phyloP scores from a whole-genome alignment of 257 asterid genomes.

The Rubia yunnanensis region DNA sequence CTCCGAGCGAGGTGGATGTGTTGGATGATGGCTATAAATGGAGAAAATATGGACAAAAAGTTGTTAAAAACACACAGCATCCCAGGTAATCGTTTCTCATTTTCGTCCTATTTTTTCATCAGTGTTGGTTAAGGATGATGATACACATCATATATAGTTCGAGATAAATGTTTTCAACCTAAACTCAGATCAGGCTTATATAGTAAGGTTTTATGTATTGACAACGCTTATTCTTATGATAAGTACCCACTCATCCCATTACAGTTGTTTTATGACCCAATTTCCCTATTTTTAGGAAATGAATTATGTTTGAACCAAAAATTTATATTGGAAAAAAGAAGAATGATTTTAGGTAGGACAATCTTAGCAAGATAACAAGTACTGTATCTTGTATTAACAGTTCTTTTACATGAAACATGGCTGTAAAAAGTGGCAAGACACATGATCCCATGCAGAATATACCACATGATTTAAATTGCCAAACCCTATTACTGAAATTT shows the following conservation, averaged over 20 bases:
- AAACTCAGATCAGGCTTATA: background rate
- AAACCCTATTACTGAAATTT: constrained; percentile 14
- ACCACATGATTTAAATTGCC: background rate
- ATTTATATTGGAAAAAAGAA: no score
- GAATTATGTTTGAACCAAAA: no score
- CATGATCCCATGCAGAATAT: constrained; percentile 11
- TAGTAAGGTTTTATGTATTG: no score
- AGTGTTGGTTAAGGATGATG: no score
- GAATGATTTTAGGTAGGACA: no score
- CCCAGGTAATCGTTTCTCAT: constrained; percentile 47
- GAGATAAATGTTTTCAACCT: no score
- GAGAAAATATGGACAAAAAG: constrained; percentile 97
- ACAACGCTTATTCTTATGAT: no score
- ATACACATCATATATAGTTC: no score
- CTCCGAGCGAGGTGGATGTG: constrained; percentile 89
- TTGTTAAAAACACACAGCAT: constrained; percentile 91
- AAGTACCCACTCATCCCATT: no score
- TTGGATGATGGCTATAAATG: constrained; percentile 95
- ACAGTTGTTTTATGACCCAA: no score
- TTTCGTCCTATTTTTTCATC: background rate
- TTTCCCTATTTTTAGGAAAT: no score
- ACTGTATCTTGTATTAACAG: background rate
- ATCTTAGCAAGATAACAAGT: background rate
- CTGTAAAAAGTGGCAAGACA: background rate
- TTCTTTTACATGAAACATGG: background rate